Evolutionary conservation across 2,329 filamentous ascomycete species (phyloP).

Genomic region (Grosmannia serpens): DNA sequence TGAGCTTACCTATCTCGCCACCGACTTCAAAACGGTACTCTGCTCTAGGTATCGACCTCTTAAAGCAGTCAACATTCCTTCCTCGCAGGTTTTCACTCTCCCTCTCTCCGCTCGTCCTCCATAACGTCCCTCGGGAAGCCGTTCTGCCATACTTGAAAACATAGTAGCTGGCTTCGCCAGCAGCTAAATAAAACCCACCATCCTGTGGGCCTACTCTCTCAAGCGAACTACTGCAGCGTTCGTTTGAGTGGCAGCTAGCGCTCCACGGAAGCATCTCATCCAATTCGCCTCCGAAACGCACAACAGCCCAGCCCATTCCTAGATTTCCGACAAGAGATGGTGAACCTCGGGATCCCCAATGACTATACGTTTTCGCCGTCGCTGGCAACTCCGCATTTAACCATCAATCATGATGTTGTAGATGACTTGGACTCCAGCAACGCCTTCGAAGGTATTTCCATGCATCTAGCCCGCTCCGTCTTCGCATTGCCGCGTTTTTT

Average conservation of each 20-base stretch:
- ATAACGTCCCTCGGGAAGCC: slow-evolving; percentile 70
- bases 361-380: slow-evolving; percentile 76
- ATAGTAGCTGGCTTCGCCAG: slow-evolving; percentile 86
- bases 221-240: slow-evolving; percentile 83
- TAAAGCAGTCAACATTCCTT: slow-evolving; percentile 72
- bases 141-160: slow-evolving; percentile 31
- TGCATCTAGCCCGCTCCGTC: neutral
- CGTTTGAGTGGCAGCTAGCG: slow-evolving; percentile 97
- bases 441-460: slow-evolving; percentile 71
- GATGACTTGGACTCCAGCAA: slow-evolving; percentile 88
- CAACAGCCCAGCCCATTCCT: neutral
- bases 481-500: neutral
- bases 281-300: neutral
- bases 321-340: slow-evolving; percentile 54
- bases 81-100: slow-evolving; percentile 69
- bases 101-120: slow-evolving; percentile 78
- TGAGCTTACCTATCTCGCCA: neutral
- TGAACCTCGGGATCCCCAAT: slow-evolving; percentile 67
- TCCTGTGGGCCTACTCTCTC: slow-evolving; percentile 96
- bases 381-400: slow-evolving; percentile 76
- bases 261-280: slow-evolving; percentile 54
- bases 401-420: slow-evolving; percentile 92
- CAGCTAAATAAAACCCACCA: slow-evolving; percentile 47
- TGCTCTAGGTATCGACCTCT: slow-evolving; percentile 56
- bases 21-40: slow-evolving; percentile 53